These are phyloP conservation scores for Clonostachys chloroleuca DNA, from an alignment of 2,329 filamentous ascomycete species.

Conservation along the genomic window DNA sequence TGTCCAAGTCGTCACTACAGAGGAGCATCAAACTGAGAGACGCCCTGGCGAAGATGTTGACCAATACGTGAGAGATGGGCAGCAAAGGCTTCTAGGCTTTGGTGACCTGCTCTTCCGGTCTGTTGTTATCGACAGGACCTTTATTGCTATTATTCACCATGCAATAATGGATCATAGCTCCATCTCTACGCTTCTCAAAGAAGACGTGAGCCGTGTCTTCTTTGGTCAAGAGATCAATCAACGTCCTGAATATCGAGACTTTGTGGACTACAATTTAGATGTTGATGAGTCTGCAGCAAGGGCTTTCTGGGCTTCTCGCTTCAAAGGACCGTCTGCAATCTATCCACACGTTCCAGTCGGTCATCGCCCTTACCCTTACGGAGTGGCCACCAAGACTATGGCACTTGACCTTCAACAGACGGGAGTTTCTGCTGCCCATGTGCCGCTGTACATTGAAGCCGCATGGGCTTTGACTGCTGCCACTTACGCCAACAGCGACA, in stretches of 20 bases:
- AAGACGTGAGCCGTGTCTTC: neutral
- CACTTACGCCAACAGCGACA: slow-evolving; percentile 4
- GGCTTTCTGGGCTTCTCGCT: slow-evolving; percentile 1
- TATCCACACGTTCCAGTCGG: neutral
- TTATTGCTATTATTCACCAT: neutral
- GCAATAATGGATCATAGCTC: neutral
- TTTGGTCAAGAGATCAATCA: neutral
- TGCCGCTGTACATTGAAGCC: slow-evolving; percentile 3
- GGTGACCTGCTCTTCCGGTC: neutral
- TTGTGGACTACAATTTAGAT: neutral
- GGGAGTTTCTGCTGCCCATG: neutral
- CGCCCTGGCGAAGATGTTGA: too few relatives aligned
- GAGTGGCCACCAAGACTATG: slow-evolving; percentile 24
- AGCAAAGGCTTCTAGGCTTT: neutral
- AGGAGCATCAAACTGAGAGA: neutral
- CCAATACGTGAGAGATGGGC: neutral
- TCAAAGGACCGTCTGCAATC: neutral
- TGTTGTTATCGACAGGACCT: neutral
- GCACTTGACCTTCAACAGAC: slow-evolving; percentile 18
- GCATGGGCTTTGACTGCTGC: slow-evolving; percentile 4
- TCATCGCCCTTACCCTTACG: neutral
- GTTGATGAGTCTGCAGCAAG: neutral
- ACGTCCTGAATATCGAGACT: neutral
- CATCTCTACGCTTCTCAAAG: neutral
- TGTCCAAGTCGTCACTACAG: neutral